Base-by-base conservation (phyloP, 2,329 filamentous ascomycete genomes). In the Hypoxylon sp. region DNA sequence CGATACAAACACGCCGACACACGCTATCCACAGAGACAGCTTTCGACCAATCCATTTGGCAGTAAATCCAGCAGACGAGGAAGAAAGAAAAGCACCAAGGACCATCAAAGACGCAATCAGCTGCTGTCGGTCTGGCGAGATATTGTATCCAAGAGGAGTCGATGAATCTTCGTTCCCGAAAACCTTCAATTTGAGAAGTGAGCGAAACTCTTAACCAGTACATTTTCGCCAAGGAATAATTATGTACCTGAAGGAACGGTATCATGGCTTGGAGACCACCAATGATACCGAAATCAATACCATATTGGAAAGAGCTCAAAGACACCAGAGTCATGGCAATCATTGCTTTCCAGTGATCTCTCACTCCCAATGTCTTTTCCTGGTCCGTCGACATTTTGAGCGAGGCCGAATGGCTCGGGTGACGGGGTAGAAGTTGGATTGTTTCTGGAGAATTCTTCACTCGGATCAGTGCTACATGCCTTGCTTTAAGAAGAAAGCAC, bases 81-180 rank as follows among this genome's bases (percentile, higher is more conserved):
- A 83, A 39, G 81, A 82, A 24, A 84, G 64, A 68, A 85, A 84
- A 10, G 83, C 82, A 8, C 83, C 83, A 1, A 85, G 80, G 0
- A 82, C 83, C 81, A 85, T 83, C 11, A 85, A 76, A 3, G 82
- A 84, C 4, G 82, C 82, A 64, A 85, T 85, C 24, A 85, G 79
- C 70, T 84, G 83, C 65, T 85, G 83, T 2, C 81, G 78, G 5
- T 78, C 78, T 17, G 82, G 78, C 5, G 77, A 75, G 19, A 78
- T 75, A 46, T 78, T 77, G 65, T 73, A 78, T 2, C 74, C 75
- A 3, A 76, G 53, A 0, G 72, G 65, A 9, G 63, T 72, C 19
- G 68, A 70, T 8, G 75, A 70, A n/a, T 74, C 75, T 44, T 65
- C 48, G 14, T 71, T 26, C 4, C 76, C 76, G 46, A 77, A 78